phyloP scores from a whole-genome alignment of 2,329 filamentous ascomycete species.

The Pseudopithomyces maydicus region DNA sequence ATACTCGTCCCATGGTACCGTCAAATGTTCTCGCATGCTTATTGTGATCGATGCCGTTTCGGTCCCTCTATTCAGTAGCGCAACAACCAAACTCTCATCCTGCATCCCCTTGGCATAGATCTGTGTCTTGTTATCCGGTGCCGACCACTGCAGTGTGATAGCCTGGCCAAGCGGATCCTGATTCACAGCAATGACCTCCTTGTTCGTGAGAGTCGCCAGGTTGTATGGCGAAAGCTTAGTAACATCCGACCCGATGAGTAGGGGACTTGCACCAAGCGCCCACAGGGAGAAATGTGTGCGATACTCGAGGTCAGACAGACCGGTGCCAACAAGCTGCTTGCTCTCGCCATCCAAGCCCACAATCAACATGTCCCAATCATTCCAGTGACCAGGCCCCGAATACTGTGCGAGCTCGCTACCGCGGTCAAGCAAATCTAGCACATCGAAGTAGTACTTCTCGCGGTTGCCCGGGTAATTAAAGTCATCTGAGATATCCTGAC shows the following conservation, averaged over 20 bases:
- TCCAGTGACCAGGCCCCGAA: slow-evolving; percentile 26
- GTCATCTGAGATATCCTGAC: slow-evolving; percentile 38
- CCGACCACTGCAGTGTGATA: slow-evolving; percentile 15
- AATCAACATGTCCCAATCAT: slow-evolving; percentile 33
- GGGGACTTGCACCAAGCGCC: slow-evolving; percentile 48
- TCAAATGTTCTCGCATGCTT: slow-evolving; percentile 24
- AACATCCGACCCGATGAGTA: slow-evolving; percentile 49
- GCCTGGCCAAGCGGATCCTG: slow-evolving; percentile 37
- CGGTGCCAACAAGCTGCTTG: slow-evolving; percentile 26
- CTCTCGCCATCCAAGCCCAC: slow-evolving; percentile 28
- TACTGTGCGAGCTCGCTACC: slow-evolving; percentile 29
- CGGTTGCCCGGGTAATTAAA: slow-evolving; percentile 43
- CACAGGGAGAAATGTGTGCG: slow-evolving; percentile 50
- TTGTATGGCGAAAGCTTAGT: slow-evolving; percentile 38
- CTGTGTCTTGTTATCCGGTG: slow-evolving; percentile 18
- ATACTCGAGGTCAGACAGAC: slow-evolving; percentile 38
- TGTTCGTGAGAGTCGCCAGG: slow-evolving; percentile 48
- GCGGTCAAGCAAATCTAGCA: slow-evolving; percentile 46
- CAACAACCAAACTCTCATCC: slow-evolving; percentile 22
- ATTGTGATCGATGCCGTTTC: slow-evolving; percentile 22
- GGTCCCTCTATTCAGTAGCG: slow-evolving; percentile 22
- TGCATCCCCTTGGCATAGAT: slow-evolving; percentile 22
- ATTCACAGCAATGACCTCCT: slow-evolving; percentile 50
- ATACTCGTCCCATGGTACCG: slow-evolving; percentile 28
- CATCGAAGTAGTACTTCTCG: slow-evolving; percentile 44